phyloP scores from a whole-genome alignment of 495 filamentous ascomycete species.

The Barbatosphaeria neglecta region DNA sequence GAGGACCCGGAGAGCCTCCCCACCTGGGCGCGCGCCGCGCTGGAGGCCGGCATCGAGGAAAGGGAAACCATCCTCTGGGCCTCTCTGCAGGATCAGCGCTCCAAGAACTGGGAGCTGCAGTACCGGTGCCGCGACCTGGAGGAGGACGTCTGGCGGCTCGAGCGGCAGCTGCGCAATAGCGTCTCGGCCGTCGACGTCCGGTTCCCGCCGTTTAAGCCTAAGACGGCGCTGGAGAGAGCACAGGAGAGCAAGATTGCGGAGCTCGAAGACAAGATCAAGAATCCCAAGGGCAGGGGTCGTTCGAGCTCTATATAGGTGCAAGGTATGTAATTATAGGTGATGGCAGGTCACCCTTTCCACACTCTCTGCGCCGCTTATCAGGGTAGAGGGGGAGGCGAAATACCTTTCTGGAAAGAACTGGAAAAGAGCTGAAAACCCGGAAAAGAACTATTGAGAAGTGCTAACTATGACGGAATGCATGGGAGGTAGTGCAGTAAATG shows the following conservation, averaged over 20 bases:
- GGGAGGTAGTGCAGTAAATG: not conserved
- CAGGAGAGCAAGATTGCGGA: constrained; percentile 3
- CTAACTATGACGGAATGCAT: too few relatives aligned
- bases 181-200: not conserved
- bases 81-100: not conserved
- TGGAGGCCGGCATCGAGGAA: not conserved
- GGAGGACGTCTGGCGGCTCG: not conserved
- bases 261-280: not conserved
- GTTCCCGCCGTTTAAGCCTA: not conserved
- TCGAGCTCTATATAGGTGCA: not conserved
- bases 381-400: not conserved
- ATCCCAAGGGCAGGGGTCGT: not conserved
- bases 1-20: not conserved
- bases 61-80: not conserved
- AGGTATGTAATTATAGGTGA: too few relatives aligned
- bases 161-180: not conserved
- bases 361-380: not conserved
- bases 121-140: not conserved
- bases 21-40: not conserved
- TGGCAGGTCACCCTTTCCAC: too few relatives aligned
- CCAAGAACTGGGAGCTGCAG: constrained; percentile 1
- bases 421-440: too few relatives aligned
- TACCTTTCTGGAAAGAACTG: too few relatives aligned
- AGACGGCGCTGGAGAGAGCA: constrained; percentile 1
- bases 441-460: too few relatives aligned